phyloP scores from a whole-genome alignment of 495 filamentous ascomycete species.

The Astrothelium subdiscretum region DNA sequence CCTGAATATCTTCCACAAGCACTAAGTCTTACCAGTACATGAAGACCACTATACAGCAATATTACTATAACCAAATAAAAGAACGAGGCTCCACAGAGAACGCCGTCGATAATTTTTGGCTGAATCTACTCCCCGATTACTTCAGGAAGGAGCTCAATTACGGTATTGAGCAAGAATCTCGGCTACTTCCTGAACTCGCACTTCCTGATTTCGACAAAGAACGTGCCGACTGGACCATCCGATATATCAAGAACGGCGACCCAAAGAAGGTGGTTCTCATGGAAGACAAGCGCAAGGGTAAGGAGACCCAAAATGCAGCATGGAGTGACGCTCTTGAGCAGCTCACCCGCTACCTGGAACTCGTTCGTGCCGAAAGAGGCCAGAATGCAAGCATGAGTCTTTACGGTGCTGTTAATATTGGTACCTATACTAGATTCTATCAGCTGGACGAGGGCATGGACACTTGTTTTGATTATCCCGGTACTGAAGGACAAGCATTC shows the following conservation, averaged over 20 bases:
- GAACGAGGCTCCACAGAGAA: slow-evolving; percentile 3
- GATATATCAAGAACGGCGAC: background rate
- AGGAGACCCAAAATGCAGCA: background rate
- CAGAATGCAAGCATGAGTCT: background rate
- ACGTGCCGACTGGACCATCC: slow-evolving; percentile 3
- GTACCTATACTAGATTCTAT: slow-evolving; percentile 4
- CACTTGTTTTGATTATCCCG: background rate
- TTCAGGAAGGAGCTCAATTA: slow-evolving; percentile 2
- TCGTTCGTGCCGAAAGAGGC: background rate
- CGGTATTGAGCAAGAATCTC: slow-evolving; percentile 2
- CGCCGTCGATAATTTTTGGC: slow-evolving; percentile 3
- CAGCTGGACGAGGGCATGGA: background rate
- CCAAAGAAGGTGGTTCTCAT: slow-evolving; percentile 5
- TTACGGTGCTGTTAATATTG: slow-evolving; percentile 3
- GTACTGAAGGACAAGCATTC: background rate
- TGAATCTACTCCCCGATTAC: slow-evolving; percentile 2
- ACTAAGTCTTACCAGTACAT: slow-evolving; percentile 4
- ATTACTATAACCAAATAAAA: slow-evolving; percentile 2
- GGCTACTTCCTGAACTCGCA: no score
- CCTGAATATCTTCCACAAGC: background rate
- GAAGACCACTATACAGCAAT: slow-evolving; percentile 1
- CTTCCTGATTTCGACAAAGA: background rate
- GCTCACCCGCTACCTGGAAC: slow-evolving; percentile 2
- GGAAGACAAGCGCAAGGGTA: slow-evolving; percentile 2
- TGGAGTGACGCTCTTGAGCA: background rate